Base-by-base conservation (phyloP, 2,329 filamentous ascomycete species). In the Blastomyces gilchristii region DNA sequence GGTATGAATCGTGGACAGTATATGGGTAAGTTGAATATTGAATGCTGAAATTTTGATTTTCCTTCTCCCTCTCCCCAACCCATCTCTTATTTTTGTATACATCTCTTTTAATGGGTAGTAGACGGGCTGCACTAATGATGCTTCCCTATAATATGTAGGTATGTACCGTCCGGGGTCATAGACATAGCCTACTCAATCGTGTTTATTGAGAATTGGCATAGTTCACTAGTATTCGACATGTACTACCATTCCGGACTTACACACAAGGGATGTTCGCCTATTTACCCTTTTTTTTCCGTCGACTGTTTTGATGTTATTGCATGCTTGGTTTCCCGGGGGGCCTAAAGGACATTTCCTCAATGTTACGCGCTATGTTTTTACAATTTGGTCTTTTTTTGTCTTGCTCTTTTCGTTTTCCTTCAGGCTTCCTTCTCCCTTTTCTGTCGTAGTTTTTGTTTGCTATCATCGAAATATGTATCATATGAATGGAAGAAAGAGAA, bases 1-100 rank as follows among this genome's bases (percentile, higher is more conserved):
- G 73, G 73, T 43, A 65, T 73, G 37, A 70, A 70, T 31, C 65
- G 66, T 41, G 66, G 67, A 14, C 67, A 70, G 50, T 76, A 74
- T 66, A 66, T 71, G 62, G 71, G 75, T 77, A 73, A 65, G 73
- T 54, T 62, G 16, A 18, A 43, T 18, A 18, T 41, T 57, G 45
- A 12, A 49, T 49, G n/a, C 22, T 49, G 45, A 49, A 49, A 25
- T 49, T 56, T 54, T 64, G 62, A 45, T 64, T 58, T 47, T 65
- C 43, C 54, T 60, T 52, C 56, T 64, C 62, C 52, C 49, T 47
- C 58, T 62, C 54, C 53, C 45, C 45, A 16, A 49, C 54, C 28
- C 43, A 39, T 63, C 54, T n/a, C 31, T n/a, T 12, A 25, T 54
- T 37, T 37, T 8, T 3, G 14, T 16, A 5, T 53, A 12, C 31